These are phyloP conservation scores for Mycogone perniciosa DNA, from an alignment of 2,329 filamentous ascomycete genomes.

Conservation along the genomic window DNA sequence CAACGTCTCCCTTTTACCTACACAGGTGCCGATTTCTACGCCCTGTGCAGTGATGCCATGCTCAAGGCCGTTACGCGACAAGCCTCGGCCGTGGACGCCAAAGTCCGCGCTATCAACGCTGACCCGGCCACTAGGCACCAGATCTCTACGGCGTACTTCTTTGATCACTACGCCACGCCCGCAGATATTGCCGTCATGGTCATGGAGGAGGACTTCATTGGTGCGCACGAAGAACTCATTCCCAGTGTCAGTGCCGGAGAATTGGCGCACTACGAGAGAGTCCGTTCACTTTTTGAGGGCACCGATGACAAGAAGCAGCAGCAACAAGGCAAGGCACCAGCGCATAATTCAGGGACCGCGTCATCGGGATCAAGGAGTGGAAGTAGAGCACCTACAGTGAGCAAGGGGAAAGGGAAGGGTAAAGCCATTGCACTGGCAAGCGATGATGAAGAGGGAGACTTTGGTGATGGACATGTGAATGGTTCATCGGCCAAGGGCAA, in stretches of 20 bases:
- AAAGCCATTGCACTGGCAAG: constrained; percentile 28
- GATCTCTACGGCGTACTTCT: constrained; percentile 88
- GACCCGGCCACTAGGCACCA: constrained; percentile 30
- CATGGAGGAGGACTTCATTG: constrained; percentile 78
- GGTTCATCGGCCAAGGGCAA: constrained; percentile 29
- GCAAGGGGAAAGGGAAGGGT: constrained; percentile 32
- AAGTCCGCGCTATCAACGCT: constrained; percentile 65
- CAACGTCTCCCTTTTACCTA: constrained; percentile 85
- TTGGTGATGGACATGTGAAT: constrained; percentile 24
- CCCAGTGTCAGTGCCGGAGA: constrained; percentile 91
- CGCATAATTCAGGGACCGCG: constrained; percentile 15
- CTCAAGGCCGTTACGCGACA: constrained; percentile 95
- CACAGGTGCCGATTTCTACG: constrained; percentile 95
- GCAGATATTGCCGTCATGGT: constrained; percentile 85
- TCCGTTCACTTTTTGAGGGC: constrained; percentile 77
- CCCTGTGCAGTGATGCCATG: constrained; percentile 96
- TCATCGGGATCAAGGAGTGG: constrained; percentile 25
- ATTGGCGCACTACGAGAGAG: constrained; percentile 80
- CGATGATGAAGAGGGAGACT: constrained; percentile 28
- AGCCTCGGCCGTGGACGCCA: constrained; percentile 74
- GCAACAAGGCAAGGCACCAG: constrained; percentile 22
- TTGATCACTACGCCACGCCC: constrained; percentile 80
- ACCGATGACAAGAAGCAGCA: constrained; percentile 25
- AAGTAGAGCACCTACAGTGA: constrained; percentile 28
- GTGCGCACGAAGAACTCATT: constrained; percentile 78